Conservation (phyloP, 2,329 filamentous ascomycete species). For the Diplodia scrobiculata region DNA sequence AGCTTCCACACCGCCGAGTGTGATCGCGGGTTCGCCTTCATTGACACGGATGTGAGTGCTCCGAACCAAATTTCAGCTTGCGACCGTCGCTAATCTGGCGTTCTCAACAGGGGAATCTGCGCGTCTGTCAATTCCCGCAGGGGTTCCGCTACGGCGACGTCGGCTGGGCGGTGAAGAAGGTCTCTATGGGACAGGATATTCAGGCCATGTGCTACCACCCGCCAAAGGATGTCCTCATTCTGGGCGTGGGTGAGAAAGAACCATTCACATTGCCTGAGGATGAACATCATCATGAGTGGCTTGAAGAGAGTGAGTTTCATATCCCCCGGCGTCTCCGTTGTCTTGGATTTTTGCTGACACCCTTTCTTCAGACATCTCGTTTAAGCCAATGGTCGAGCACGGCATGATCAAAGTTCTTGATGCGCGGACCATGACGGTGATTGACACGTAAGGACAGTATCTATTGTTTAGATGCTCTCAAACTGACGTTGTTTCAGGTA, state of each 20-base stretch:
- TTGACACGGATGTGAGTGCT: conserved; percentile 60
- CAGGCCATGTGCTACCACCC: conserved; percentile 75
- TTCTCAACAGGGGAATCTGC: conserved; percentile 61
- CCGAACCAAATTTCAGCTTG: neutral
- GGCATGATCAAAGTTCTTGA: conserved; percentile 78
- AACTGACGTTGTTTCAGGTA: conserved; percentile 47
- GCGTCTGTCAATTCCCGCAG: conserved; percentile 70
- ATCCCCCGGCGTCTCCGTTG: neutral
- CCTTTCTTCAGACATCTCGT: conserved; percentile 49
- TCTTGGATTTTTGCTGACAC: neutral
- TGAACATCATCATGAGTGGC: conserved; percentile 79
- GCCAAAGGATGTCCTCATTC: conserved; percentile 71
- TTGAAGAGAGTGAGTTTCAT: conserved; percentile 61
- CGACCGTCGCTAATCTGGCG: conserved; percentile 30
- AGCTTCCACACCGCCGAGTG: conserved; percentile 76
- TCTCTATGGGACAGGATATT: conserved; percentile 70
- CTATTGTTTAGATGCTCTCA: neutral
- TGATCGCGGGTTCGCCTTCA: conserved; percentile 79
- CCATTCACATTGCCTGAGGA: conserved; percentile 84
- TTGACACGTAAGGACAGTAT: conserved; percentile 60
- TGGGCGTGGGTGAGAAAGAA: conserved; percentile 68
- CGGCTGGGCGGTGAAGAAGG: conserved; percentile 72
- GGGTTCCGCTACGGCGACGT: conserved; percentile 71
- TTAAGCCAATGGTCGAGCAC: conserved; percentile 69
- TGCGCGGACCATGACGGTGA: conserved; percentile 72